Evolutionary conservation across 1,139 yeast genomes (phyloP), one percentile per base, ranked within the genome.

Genomic region (Sugiyamaella xylanicola): DNA sequence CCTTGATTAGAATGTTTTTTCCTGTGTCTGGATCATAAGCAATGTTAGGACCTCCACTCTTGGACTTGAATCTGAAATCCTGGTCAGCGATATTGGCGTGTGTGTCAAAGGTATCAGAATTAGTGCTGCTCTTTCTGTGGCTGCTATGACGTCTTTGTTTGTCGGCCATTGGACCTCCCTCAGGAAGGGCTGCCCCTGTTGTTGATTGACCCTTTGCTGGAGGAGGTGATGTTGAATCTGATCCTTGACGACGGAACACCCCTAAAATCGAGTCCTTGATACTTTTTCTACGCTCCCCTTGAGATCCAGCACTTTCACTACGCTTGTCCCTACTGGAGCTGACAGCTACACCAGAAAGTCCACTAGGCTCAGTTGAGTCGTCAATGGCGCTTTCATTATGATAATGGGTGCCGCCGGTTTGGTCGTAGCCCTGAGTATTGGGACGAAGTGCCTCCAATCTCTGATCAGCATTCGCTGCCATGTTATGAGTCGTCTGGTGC

Each of bases 81-180:
- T 36, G 36, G 32, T 46, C 50, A 5, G 50, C 50, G 15, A 46
- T 11, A 5, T 20, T n/a, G 1, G 50, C 50, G 22, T 37, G 41
- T 1, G 50, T 46, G 15, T 46, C 50, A 22, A 36, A 46, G 13
- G 51, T 43, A 9, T 50, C 56, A 13, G 56, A 49, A 45, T 42
- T 55, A 41, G 52, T 46, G 44, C 52, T 57, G 25, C 56, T 56
- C 47, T 53, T 53, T 17, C 56, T 56, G 17, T 53, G 56, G 19
- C 55, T 48, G 40, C 55, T 60, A 37, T 54, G 42, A 27, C 27
- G 27, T 5, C 32, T 16, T 20, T 19, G 45, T 16, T 19, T 41
- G 32, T 32, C 37, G 15, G 37, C 37, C 37, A 32, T 32, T 8
- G 37, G 37, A 8, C 37, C 37, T 4, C 37, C 37, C 4, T 32